Percentiles rank a stretch among this genome's conserved stretches.
Evolutionary conservation across 2,329 filamentous ascomycete species (phyloP).

Genomic region (Exutisphaerella laricina): DNA sequence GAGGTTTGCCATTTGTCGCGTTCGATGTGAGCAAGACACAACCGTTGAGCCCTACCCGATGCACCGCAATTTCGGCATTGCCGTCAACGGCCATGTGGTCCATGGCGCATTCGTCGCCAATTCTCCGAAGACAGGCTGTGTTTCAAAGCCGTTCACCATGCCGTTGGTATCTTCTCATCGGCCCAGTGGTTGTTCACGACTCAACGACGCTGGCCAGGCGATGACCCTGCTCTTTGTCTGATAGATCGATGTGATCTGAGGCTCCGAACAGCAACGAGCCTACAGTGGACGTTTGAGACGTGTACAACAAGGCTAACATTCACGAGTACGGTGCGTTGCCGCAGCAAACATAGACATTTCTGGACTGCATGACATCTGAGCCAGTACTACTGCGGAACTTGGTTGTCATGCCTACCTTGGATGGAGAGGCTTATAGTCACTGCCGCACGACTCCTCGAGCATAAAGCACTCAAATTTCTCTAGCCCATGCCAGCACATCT

Average conservation of each 20-base stretch:
- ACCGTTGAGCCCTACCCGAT: too few relatives aligned
- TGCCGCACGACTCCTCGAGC: neutral
- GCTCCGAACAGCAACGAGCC: too few relatives aligned
- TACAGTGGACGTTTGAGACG: too few relatives aligned
- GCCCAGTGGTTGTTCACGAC: neutral
- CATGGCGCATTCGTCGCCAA: neutral
- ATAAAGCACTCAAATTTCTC: neutral
- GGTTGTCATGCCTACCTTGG: neutral
- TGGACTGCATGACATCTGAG: too few relatives aligned
- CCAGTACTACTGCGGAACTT: neutral
- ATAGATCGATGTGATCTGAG: too few relatives aligned
- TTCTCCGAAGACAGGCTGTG: neutral
- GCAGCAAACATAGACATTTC: neutral
- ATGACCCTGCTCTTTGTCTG: too few relatives aligned
- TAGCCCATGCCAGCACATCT: constrained; percentile 1
- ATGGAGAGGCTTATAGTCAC: neutral
- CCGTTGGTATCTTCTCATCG: too few relatives aligned
- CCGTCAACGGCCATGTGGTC: neutral
- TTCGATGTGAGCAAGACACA: too few relatives aligned
- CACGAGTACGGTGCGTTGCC: neutral
- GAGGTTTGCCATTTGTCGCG: too few relatives aligned
- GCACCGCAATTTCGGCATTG: too few relatives aligned
- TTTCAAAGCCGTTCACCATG: too few relatives aligned
- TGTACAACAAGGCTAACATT: neutral
- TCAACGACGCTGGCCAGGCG: neutral